These are phyloP conservation scores for Cavenderia fasciculata DNA, from an alignment of 78 protist species.

Conservation along the genomic window DNA sequence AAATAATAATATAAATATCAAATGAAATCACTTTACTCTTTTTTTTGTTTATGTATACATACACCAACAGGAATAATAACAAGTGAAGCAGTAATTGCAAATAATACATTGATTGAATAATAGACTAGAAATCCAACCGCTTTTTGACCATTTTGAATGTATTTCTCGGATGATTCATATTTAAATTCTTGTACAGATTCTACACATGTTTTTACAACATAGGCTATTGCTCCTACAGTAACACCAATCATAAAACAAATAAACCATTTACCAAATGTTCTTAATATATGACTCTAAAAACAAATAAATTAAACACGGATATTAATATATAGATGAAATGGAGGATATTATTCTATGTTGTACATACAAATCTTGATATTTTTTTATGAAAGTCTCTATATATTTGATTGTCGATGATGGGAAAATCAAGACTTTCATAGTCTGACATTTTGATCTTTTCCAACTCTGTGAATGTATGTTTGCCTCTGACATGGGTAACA, in stretches of 20 bases:
- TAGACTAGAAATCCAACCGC: conserved; percentile 59
- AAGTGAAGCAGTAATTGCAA: conserved; percentile 71
- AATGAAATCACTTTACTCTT: neutral
- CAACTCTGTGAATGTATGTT: conserved; percentile 49
- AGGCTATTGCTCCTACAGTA: conserved; percentile 71
- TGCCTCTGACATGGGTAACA: conserved; percentile 60
- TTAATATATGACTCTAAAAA: conserved; percentile 31
- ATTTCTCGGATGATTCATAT: conserved; percentile 27
- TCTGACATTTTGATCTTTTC: conserved; percentile 60
- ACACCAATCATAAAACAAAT: conserved; percentile 73
- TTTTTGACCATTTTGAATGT: neutral
- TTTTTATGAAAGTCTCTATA: conserved; percentile 53
- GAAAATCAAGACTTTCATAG: conserved; percentile 75
- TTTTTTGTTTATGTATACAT: neutral
- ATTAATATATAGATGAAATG: neutral
- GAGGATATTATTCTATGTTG: too few species aligned
- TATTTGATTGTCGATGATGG: conserved; percentile 69
- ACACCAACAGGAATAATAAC: conserved; percentile 52
- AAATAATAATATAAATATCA: neutral
- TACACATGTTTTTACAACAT: conserved; percentile 26
- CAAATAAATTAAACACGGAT: neutral
- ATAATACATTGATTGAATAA: conserved; percentile 54
- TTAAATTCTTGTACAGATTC: conserved; percentile 42
- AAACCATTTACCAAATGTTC: conserved; percentile 75
- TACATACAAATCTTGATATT: conserved; percentile 28